A percentile compares a stretch with the other conserved stretches of the same genome.
These are phyloP conservation scores for Clarireedia monteithiana DNA, from an alignment of 2,329 filamentous ascomycete genomes.

Conservation along the genomic window DNA sequence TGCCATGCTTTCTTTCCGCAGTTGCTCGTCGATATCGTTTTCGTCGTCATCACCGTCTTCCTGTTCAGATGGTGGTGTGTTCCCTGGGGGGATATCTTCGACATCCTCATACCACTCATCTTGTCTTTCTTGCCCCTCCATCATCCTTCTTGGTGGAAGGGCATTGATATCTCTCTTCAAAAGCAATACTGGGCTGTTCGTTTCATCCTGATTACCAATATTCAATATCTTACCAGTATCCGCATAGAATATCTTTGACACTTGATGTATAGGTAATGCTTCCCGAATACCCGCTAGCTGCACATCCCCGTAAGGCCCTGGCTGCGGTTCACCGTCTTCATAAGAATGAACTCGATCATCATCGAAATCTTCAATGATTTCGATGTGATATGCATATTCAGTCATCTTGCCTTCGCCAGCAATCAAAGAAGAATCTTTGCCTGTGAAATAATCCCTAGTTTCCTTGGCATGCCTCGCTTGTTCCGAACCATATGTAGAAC, in stretches of 20 bases:
- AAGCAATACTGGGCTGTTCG: conserved; percentile 59
- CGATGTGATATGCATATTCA: conserved; percentile 63
- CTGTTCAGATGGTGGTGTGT: conserved; percentile 16
- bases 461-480: conserved; percentile 2
- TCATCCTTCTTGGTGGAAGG: conserved; percentile 57
- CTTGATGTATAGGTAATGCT: conserved; percentile 60
- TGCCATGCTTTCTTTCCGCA: conserved; percentile 25
- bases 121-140: conserved; percentile 35
- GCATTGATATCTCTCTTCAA: conserved; percentile 62
- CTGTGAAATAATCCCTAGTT: conserved; percentile 6
- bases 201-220: conserved; percentile 57
- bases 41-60: conserved; percentile 31
- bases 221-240: conserved; percentile 69
- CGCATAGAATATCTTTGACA: conserved; percentile 71
- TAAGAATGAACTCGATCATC: conserved; percentile 61
- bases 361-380: conserved; percentile 63
- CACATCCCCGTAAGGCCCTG: conserved; percentile 52
- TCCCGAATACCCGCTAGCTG: conserved; percentile 56
- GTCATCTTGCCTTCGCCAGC: conserved; percentile 21
- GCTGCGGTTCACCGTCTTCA: conserved; percentile 48
- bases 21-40: conserved; percentile 27
- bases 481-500: conserved; percentile 9
- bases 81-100: conserved; percentile 9
- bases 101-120: conserved; percentile 17
- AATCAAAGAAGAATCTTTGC: conserved; percentile 14